These are phyloP conservation scores for Phytopythium delawarense DNA, from an alignment of 352 stramenopile genomes.

Conservation along the genomic window DNA sequence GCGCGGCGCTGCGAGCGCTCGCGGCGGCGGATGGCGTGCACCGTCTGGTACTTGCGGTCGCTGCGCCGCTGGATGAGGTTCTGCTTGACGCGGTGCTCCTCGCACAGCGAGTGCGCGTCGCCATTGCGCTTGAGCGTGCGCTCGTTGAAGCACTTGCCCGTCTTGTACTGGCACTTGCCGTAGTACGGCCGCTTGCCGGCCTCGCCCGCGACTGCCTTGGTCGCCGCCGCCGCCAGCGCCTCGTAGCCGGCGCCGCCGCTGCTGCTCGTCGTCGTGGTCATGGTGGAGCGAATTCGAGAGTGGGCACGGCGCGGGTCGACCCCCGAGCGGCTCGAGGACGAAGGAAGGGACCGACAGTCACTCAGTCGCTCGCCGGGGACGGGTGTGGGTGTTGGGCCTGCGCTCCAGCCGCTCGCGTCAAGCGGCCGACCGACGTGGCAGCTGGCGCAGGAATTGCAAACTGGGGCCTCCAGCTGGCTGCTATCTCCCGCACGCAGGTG, in stretches of 20 bases:
- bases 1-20: slow-evolving; percentile 75
- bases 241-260: slow-evolving; percentile 6
- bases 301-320: neutral
- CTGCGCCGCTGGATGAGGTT: slow-evolving; percentile 83
- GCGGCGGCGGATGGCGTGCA: slow-evolving; percentile 70
- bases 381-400: neutral
- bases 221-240: slow-evolving; percentile 5
- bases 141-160: slow-evolving; percentile 86
- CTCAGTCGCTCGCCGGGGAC: neutral
- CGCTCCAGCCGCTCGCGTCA: slow-evolving; percentile 1
- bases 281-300: slow-evolving; percentile 2
- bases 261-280: slow-evolving; percentile 3
- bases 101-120: slow-evolving; percentile 74
- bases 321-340: slow-evolving; percentile 1
- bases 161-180: slow-evolving; percentile 87
- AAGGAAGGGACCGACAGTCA: neutral
- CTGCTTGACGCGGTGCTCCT: slow-evolving; percentile 83
- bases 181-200: slow-evolving; percentile 35
- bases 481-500: slow-evolving; percentile 4
- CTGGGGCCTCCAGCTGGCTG: slow-evolving; percentile 16
- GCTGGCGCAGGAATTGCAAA: slow-evolving; percentile 30
- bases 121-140: slow-evolving; percentile 83
- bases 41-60: slow-evolving; percentile 85
- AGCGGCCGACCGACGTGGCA: slow-evolving; percentile 7
- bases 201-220: slow-evolving; percentile 8